These are phyloP conservation scores for Ascochyta lentis DNA, from an alignment of 2,329 filamentous ascomycete genomes.

Conservation along the genomic window DNA sequence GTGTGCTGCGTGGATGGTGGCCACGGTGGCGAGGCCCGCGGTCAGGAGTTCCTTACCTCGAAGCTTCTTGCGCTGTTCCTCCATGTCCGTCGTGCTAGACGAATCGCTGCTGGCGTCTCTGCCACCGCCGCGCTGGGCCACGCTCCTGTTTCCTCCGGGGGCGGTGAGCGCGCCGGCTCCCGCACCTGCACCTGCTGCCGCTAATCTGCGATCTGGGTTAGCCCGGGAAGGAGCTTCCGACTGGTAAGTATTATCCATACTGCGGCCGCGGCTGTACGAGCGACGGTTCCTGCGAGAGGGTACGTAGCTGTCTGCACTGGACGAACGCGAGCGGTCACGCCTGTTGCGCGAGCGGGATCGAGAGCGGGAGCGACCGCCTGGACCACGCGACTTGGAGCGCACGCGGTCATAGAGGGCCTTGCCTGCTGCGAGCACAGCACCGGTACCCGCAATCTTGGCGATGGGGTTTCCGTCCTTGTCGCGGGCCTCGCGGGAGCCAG, in stretches of 20 bases:
- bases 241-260: conserved; percentile 50
- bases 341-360: conserved; percentile 54
- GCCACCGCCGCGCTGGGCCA: conserved; percentile 20
- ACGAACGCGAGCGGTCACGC: conserved; percentile 53
- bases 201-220: conserved; percentile 50
- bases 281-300: conserved; percentile 53
- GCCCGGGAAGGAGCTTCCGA: conserved; percentile 44
- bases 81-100: conserved; percentile 67
- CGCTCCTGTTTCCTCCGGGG: conserved; percentile 24
- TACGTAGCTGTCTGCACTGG: conserved; percentile 60
- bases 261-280: conserved; percentile 47
- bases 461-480: conserved; percentile 59
- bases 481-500: conserved; percentile 54
- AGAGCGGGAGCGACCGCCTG: conserved; percentile 52
- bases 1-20: conserved; percentile 73
- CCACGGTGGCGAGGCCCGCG: conserved; percentile 70
- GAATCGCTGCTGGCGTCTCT: conserved; percentile 45
- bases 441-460: conserved; percentile 57
- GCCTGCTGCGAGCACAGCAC: conserved; percentile 58
- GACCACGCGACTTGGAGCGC: conserved; percentile 60
- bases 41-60: conserved; percentile 71
- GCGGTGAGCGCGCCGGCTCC: conserved; percentile 47
- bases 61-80: conserved; percentile 68
- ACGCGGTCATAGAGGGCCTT: conserved; percentile 63
- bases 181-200: conserved; percentile 40